phyloP scores from a whole-genome alignment of 78 protist genomes.

The Monocercomonoides exilis region DNA sequence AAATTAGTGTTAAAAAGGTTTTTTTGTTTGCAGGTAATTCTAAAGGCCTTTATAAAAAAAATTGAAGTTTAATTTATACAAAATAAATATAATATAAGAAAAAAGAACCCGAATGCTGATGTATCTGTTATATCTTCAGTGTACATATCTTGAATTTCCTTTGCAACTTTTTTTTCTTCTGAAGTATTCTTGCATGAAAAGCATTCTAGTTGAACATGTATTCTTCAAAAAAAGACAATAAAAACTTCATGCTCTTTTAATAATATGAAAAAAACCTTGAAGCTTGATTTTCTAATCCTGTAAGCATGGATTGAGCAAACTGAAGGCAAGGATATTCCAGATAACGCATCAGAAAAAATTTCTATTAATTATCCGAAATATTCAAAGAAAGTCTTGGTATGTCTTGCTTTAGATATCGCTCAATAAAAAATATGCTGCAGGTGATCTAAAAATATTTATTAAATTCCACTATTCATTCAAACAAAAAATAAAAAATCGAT shows the following conservation, averaged over 20 bases:
- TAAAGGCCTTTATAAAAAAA: background rate
- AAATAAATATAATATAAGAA: too few relatives aligned
- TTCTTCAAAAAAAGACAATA: background rate
- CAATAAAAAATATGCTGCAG: too few relatives aligned
- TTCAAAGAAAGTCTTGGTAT: too few relatives aligned
- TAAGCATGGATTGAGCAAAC: background rate
- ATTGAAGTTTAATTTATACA: too few relatives aligned
- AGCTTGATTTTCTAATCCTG: background rate
- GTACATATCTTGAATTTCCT: background rate
- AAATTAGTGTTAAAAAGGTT: background rate
- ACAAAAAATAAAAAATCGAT: too few relatives aligned
- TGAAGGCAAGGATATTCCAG: background rate
- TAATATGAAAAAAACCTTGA: background rate
- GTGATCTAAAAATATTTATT: too few relatives aligned
- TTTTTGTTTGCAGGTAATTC: background rate
- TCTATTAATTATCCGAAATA: too few relatives aligned
- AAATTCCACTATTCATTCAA: too few relatives aligned
- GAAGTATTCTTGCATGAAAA: background rate
- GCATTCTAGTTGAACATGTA: background rate
- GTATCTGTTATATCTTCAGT: background rate
- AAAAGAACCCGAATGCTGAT: background rate
- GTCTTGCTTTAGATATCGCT: too few relatives aligned
- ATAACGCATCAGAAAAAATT: too few relatives aligned
- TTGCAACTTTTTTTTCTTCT: background rate
- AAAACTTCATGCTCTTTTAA: too few relatives aligned